These are phyloP conservation scores for Wickerhamomyces bovis DNA, from an alignment of 805 yeast genomes.

Conservation along the genomic window DNA sequence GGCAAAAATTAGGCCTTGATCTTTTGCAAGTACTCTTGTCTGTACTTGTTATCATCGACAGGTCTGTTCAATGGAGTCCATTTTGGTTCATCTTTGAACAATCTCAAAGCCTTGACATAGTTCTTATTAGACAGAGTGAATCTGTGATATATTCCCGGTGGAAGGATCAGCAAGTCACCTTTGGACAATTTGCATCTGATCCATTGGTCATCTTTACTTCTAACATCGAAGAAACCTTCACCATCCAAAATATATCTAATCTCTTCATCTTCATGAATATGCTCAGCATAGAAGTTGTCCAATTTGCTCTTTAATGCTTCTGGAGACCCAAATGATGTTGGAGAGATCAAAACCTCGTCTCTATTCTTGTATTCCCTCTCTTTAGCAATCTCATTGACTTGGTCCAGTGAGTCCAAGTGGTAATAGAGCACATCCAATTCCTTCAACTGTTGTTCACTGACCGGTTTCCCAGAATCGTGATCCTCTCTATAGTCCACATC, in stretches of 20 bases:
- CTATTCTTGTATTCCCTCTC: conserved; percentile 75
- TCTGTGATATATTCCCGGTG: conserved; percentile 93
- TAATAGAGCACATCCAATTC: conserved; percentile 66
- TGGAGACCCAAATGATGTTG: conserved; percentile 55
- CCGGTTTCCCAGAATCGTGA: conserved; percentile 65
- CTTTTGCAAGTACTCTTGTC: conserved; percentile 39
- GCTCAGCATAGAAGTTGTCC: conserved; percentile 71
- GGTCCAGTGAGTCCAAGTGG: conserved; percentile 39
- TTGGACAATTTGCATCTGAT: conserved; percentile 59
- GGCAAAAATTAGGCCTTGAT: conserved; percentile 2
- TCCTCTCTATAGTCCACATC: conserved; percentile 56
- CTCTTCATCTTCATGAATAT: conserved; percentile 95
- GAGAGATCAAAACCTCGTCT: conserved; percentile 60
- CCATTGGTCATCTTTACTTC: conserved; percentile 64
- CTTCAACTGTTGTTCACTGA: conserved; percentile 42
- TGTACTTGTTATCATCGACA: conserved; percentile 39
- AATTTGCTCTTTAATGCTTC: conserved; percentile 62
- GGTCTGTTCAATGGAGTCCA: conserved; percentile 87
- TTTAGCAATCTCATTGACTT: conserved; percentile 60
- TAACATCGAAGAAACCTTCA: conserved; percentile 85
- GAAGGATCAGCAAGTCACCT: conserved; percentile 66
- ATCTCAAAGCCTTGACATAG: conserved; percentile 69
- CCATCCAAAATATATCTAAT: conserved; percentile 88
- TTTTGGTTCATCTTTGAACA: conserved; percentile 92
- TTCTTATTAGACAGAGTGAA: conserved; percentile 67